Evolutionary conservation across 2,329 filamentous ascomycete genomes (phyloP).

Genomic region (Bipolaris bicolor): DNA sequence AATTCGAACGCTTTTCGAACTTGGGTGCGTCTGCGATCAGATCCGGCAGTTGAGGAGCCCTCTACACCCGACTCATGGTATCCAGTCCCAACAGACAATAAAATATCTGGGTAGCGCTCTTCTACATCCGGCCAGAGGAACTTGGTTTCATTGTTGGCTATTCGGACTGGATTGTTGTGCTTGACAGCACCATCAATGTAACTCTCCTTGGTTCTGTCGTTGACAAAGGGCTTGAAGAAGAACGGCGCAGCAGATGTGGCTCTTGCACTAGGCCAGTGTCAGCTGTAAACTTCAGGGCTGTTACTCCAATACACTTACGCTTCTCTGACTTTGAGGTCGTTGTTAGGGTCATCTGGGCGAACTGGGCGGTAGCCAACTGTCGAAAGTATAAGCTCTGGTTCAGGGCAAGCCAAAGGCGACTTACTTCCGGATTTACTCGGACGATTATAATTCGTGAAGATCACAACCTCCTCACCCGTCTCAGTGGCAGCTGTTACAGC

Average conservation of each 20-base stretch:
- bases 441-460: conserved; percentile 57
- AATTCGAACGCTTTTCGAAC: too few relatives aligned
- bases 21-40: too few relatives aligned
- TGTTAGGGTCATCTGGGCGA: conserved; percentile 18
- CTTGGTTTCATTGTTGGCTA: conserved; percentile 54
- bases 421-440: conserved; percentile 31
- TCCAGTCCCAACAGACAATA: conserved; percentile 17
- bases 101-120: conserved; percentile 26
- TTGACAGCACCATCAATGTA: conserved; percentile 56
- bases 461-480: too few relatives aligned
- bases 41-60: too few relatives aligned
- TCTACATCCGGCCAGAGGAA: conserved; percentile 32
- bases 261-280: conserved; percentile 38
- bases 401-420: too few relatives aligned
- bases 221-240: conserved; percentile 55
- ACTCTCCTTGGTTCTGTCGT: conserved; percentile 49
- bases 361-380: too few relatives aligned
- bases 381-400: too few relatives aligned
- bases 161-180: conserved; percentile 54
- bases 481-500: background rate
- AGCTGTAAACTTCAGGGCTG: background rate
- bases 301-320: conserved; percentile 30
- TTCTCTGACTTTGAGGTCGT: conserved; percentile 56
- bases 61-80: too few relatives aligned
- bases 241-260: conserved; percentile 55